Evolutionary conservation across 495 filamentous ascomycete species (phyloP).

Genomic region (Talaromyces borbonicus): DNA sequence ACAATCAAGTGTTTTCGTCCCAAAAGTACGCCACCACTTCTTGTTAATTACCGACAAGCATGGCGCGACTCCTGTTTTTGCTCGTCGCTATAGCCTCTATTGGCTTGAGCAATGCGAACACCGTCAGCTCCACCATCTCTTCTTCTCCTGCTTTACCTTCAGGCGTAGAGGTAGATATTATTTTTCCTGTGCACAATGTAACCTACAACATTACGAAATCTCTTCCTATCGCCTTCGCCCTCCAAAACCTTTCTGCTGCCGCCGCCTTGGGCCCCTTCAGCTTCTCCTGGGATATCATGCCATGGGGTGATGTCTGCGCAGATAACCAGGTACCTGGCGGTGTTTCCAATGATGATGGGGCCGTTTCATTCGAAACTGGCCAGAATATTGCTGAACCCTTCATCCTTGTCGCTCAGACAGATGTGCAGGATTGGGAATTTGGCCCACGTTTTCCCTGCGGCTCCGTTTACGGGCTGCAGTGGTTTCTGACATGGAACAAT

Average conservation of each 20-base stretch:
- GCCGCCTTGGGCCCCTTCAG: conserved; percentile 2
- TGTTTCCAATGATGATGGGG: not conserved
- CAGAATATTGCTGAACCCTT: not conserved
- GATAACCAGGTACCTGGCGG: not conserved
- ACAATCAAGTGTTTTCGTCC: too few species aligned
- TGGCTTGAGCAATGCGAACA: not conserved
- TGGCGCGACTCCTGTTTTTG: not conserved
- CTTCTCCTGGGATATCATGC: conserved; percentile 3
- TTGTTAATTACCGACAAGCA: too few species aligned
- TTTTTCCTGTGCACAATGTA: conserved; percentile 1
- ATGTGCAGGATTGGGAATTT: not conserved
- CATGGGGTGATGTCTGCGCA: not conserved
- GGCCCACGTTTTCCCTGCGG: not conserved
- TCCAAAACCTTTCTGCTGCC: not conserved
- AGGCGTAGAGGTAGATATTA: conserved; percentile 1
- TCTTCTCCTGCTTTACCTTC: not conserved
- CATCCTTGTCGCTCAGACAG: conserved; percentile 1
- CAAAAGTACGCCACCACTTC: too few species aligned
- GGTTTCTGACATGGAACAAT: not conserved
- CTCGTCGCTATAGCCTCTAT: not conserved
- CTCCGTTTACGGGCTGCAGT: conserved; percentile 2
- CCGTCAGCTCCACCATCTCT: not conserved
- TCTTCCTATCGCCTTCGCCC: not conserved
- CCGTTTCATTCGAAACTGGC: not conserved
- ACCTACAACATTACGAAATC: conserved; percentile 2